Base-by-base conservation (phyloP, 148 eudicot genomes). In the Chenopodium suecicum region DNA sequence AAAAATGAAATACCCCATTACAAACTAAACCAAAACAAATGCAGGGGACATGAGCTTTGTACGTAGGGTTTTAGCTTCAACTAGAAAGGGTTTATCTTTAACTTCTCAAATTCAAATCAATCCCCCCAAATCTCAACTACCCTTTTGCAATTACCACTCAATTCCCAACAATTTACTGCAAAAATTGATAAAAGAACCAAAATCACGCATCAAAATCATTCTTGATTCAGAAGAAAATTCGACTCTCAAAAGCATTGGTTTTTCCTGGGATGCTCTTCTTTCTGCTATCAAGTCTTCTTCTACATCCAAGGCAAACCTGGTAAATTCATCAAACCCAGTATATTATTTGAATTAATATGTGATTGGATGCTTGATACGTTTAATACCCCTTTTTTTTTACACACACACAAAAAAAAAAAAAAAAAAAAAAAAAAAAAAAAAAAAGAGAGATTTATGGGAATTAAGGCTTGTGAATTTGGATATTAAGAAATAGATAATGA, bases 261-360 rank as follows among this genome's bases (percentile, higher is more conserved):
- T 82, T 76, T 75, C 90, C 2, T 86, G 86, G 85, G 77, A 77
- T 71, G 54, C 87, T 47, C 73, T 88, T 37, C 67, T 88, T 54
- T 32, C 80, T 74, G 74, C 86, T 66, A 87, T 90, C 71, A 52
- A 52, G 17, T 74, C 76, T 52, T 81, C 83, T 6, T 85, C 85
- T 81, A 56, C 88, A 32, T 64, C 79, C 69, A 76, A 82, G 41
- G 84, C 84, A 20, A 20, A 75, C 9, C 60, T 75, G 84, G 84
- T 82, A 76, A 4, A 58, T 50, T 37, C 54, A 17, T 52, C 0
- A 2, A 9, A 4, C 1, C 52, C 20, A 3, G 4, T 25, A 11
- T 20, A 9, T 29, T 52, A 77, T 77, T 8, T 19, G 70, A 37
- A 41, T 37, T 22, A 7, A 34, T 76, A 2, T 77, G 10, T 46